These are phyloP conservation scores for Pseudocercospora macadamiae DNA, from an alignment of 2,329 filamentous ascomycete genomes.

Conservation along the genomic window DNA sequence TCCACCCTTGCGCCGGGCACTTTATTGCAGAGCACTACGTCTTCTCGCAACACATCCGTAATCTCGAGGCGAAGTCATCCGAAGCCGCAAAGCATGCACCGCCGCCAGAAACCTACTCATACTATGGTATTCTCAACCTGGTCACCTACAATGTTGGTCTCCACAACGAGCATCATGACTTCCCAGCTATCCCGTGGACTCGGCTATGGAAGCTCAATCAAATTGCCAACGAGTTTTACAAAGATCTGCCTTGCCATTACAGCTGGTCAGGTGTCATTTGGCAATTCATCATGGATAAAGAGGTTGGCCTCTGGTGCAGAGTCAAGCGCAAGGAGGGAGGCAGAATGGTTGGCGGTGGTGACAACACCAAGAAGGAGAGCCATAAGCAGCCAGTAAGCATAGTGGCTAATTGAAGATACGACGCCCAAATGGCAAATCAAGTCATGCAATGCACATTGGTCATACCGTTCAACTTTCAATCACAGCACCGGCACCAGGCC, in stretches of 20 bases:
- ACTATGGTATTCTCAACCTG: conserved; percentile 91
- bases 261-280: conserved; percentile 94
- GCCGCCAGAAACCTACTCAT: conserved; percentile 92
- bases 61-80: conserved; percentile 37
- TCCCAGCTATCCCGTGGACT: conserved; percentile 95
- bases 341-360: conserved; percentile 54
- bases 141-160: conserved; percentile 96
- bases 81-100: conserved; percentile 51
- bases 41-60: conserved; percentile 58
- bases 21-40: conserved; percentile 93
- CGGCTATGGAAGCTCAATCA: conserved; percentile 74
- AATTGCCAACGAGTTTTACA: conserved; percentile 90
- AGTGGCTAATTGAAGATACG: conserved; percentile 13
- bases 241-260: conserved; percentile 78
- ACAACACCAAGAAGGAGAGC: conserved; percentile 4
- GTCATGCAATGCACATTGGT: not conserved
- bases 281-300: conserved; percentile 90
- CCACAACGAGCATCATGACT: conserved; percentile 99
- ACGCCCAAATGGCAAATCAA: not conserved
- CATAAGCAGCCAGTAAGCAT: conserved; percentile 23
- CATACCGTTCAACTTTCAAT: too few species aligned
- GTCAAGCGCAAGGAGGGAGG: conserved; percentile 88
- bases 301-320: conserved; percentile 86
- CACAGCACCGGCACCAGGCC: too few species aligned
- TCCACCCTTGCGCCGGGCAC: conserved; percentile 93